Evolutionary conservation across 78 protist species (phyloP).

Genomic region (Mantamonas sphyraenae): DNA sequence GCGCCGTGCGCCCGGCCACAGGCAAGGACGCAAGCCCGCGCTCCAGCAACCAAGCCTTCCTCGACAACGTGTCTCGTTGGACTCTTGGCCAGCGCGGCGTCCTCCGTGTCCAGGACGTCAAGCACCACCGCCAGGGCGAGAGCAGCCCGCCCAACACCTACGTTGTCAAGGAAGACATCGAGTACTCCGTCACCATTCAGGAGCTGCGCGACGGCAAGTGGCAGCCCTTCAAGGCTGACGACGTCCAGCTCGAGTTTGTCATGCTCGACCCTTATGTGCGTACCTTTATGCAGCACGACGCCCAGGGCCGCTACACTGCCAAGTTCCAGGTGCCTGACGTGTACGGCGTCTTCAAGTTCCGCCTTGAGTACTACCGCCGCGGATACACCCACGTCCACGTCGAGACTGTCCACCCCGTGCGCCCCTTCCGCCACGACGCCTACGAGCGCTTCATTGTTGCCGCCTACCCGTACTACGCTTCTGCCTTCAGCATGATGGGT

Average conservation of each 20-base stretch:
- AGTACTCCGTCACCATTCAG: slow-evolving; percentile 20
- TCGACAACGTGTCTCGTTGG: slow-evolving; percentile 39
- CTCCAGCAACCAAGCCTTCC: slow-evolving; percentile 35
- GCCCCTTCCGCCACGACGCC: slow-evolving; percentile 75
- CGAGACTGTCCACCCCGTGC: slow-evolving; percentile 45
- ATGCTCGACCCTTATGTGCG: slow-evolving; percentile 76
- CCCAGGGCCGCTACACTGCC: slow-evolving; percentile 21
- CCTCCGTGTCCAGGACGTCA: slow-evolving; percentile 13
- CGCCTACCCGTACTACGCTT: slow-evolving; percentile 84
- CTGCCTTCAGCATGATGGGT: slow-evolving; percentile 62
- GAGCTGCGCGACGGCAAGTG: slow-evolving; percentile 51
- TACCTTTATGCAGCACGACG: slow-evolving; percentile 27
- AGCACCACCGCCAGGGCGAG: background rate
- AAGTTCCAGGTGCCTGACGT: slow-evolving; percentile 65
- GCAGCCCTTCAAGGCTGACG: slow-evolving; percentile 52
- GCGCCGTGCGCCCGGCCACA: background rate
- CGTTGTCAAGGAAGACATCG: slow-evolving; percentile 1
- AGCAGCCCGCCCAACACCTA: background rate
- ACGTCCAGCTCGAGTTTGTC: slow-evolving; percentile 54
- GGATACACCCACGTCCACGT: slow-evolving; percentile 36
- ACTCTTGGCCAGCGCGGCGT: slow-evolving; percentile 56
- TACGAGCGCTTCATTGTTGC: slow-evolving; percentile 74
- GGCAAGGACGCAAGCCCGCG: too few relatives aligned
- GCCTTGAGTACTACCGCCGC: slow-evolving; percentile 34
- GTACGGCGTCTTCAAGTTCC: slow-evolving; percentile 73